A percentile compares a stretch with the other conserved stretches of the same genome.
phyloP scores from a whole-genome alignment of 305 asterid genomes.

The Nicotiana rustica region DNA sequence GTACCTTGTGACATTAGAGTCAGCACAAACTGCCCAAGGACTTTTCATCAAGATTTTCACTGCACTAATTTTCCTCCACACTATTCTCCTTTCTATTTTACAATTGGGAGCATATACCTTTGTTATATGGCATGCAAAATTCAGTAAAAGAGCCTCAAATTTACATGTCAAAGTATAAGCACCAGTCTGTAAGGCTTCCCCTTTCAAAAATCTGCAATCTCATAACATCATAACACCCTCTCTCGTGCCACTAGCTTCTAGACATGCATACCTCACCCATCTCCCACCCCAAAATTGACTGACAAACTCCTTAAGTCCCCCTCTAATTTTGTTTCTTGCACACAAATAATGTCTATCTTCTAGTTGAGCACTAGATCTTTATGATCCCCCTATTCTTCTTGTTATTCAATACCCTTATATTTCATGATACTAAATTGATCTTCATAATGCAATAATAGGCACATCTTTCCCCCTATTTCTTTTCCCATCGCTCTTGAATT shows the following conservation, averaged over 20 bases:
- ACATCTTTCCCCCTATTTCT: background rate
- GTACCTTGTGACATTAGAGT: background rate
- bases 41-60: background rate
- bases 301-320: background rate
- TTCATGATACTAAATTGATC: background rate
- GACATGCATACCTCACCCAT: background rate
- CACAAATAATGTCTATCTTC: background rate
- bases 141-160: background rate
- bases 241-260: background rate
- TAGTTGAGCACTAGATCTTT: background rate
- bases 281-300: background rate
- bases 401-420: background rate
- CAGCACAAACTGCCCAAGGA: background rate
- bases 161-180: background rate
- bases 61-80: background rate
- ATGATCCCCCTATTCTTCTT: background rate
- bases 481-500: background rate
- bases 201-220: background rate
- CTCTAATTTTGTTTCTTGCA: background rate
- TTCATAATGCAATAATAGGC: background rate
- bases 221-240: background rate
- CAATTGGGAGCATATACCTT: conserved; percentile 7
- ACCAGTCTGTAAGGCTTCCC: background rate
- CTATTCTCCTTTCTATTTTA: background rate
- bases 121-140: background rate